Evolutionary conservation across 352 stramenopile genomes (phyloP).

Genomic region (Phytophthora pseudosyringae): DNA sequence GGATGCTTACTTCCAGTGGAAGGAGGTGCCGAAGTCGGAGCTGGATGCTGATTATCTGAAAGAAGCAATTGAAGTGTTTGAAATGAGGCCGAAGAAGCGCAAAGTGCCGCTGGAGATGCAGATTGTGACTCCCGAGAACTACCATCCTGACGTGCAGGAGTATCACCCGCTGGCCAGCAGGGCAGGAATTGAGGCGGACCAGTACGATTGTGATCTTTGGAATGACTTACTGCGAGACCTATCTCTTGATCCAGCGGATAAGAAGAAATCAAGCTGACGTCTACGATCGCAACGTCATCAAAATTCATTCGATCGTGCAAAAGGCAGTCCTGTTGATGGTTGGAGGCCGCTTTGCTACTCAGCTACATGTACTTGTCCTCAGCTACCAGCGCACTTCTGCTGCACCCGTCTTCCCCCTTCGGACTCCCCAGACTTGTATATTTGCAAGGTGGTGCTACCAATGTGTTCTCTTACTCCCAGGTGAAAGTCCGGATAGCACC

Average conservation of each 20-base stretch:
- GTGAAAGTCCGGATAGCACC: slow-evolving; percentile 77
- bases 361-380: not conserved
- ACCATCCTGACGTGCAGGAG: slow-evolving; percentile 37
- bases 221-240: slow-evolving; percentile 61
- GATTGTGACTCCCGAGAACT: slow-evolving; percentile 44
- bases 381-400: slow-evolving; percentile 2
- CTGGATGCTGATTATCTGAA: slow-evolving; percentile 74
- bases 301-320: slow-evolving; percentile 11
- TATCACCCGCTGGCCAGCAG: slow-evolving; percentile 54
- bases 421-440: not conserved
- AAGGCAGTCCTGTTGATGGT: slow-evolving; percentile 15
- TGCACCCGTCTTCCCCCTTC: not conserved
- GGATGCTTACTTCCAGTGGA: slow-evolving; percentile 79
- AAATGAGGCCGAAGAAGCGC: slow-evolving; percentile 78
- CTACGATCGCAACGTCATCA: not conserved
- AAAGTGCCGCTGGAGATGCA: slow-evolving; percentile 76
- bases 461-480: slow-evolving; percentile 51
- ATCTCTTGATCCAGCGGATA: slow-evolving; percentile 30
- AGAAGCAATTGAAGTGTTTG: slow-evolving; percentile 80
- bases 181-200: slow-evolving; percentile 40
- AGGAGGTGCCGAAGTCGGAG: slow-evolving; percentile 62
- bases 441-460: not conserved
- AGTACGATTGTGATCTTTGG: slow-evolving; percentile 74
- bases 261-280: slow-evolving; percentile 22
- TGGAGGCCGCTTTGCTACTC: not conserved